A percentile compares a stretch with the other conserved stretches of the same genome.
phyloP scores from a whole-genome alignment of 768 basidiomycete genomes.

The Saitozyma podzolica region DNA sequence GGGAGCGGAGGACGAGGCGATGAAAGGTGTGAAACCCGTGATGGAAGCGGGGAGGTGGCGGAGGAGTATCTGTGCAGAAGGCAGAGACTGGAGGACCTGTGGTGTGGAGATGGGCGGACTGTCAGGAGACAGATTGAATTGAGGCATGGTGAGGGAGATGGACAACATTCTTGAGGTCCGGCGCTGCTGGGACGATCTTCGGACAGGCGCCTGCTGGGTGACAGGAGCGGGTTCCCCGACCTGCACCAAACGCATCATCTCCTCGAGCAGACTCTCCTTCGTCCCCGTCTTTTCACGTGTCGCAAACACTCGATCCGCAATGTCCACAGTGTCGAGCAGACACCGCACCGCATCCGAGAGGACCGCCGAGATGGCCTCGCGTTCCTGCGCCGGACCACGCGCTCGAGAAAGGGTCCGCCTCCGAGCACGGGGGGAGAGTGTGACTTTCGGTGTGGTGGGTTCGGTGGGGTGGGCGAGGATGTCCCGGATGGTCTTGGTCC shows the following conservation, averaged over 20 bases:
- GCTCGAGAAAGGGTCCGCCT: background rate
- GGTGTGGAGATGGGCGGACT: conserved; percentile 67
- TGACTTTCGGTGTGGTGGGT: conserved; percentile 2
- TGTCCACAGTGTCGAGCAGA: conserved; percentile 29
- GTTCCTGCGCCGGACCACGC: conserved; percentile 4
- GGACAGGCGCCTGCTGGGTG: conserved; percentile 1
- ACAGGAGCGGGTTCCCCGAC: conserved; percentile 19
- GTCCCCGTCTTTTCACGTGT: background rate
- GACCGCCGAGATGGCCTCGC: conserved; percentile 17
- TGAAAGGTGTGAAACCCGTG: conserved; percentile 78
- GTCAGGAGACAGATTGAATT: conserved; percentile 39
- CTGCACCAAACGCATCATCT: conserved; percentile 43
- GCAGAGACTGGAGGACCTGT: conserved; percentile 67
- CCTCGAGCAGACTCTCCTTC: conserved; percentile 35
- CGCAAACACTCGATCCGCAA: conserved; percentile 30
- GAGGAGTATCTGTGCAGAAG: conserved; percentile 75
- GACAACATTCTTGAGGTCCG: conserved; percentile 53
- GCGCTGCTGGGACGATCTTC: conserved; percentile 30
- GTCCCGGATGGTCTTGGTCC: conserved; percentile 44
- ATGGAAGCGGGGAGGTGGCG: conserved; percentile 71
- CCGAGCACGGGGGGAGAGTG: conserved; percentile 2
- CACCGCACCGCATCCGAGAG: conserved; percentile 30
- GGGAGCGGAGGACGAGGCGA: conserved; percentile 62
- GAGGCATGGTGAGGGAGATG: conserved; percentile 38
- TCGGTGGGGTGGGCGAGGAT: conserved; percentile 23